Evolutionary conservation across 2,329 filamentous ascomycete species (phyloP).

Genomic region (Ophiostoma pallidulum): DNA sequence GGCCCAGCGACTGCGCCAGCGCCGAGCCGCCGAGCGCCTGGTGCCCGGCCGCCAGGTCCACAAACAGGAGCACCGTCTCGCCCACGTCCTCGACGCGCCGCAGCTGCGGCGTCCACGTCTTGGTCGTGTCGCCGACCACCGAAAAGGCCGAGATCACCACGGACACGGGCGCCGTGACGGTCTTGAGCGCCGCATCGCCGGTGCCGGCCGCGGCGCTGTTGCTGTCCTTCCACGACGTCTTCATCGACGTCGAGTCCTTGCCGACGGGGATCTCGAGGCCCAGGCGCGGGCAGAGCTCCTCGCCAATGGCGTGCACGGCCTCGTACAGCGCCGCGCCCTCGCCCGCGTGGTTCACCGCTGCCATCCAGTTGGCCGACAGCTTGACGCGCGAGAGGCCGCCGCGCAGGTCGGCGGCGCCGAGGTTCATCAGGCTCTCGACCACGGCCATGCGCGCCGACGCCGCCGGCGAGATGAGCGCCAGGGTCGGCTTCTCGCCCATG

Average conservation of each 20-base stretch:
- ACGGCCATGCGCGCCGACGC: conserved; percentile 96
- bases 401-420: conserved; percentile 62
- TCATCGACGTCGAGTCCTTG: conserved; percentile 99
- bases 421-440: conserved; percentile 84
- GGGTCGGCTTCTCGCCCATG: conserved; percentile 83
- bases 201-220: conserved; percentile 19
- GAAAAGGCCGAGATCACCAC: conserved; percentile 87
- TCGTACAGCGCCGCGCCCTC: conserved; percentile 90
- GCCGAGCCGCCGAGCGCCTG: conserved; percentile 85
- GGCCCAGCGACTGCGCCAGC: conserved; percentile 78
- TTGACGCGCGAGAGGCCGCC: conserved; percentile 67
- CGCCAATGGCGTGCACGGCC: conserved; percentile 83
- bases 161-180: conserved; percentile 86
- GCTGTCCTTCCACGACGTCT: conserved; percentile 79
- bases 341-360: conserved; percentile 83
- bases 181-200: conserved; percentile 49
- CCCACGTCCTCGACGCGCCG: conserved; percentile 77
- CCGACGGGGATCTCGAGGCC: conserved; percentile 91
- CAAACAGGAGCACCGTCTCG: conserved; percentile 78
- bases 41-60: conserved; percentile 75
- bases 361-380: conserved; percentile 98
- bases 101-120: conserved; percentile 90
- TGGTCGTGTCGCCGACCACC: conserved; percentile 68
- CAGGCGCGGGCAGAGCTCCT: conserved; percentile 85
- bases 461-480: conserved; percentile 81